These are phyloP conservation scores for Millerozyma miso DNA, from an alignment of 805 yeast species.

Conservation along the genomic window DNA sequence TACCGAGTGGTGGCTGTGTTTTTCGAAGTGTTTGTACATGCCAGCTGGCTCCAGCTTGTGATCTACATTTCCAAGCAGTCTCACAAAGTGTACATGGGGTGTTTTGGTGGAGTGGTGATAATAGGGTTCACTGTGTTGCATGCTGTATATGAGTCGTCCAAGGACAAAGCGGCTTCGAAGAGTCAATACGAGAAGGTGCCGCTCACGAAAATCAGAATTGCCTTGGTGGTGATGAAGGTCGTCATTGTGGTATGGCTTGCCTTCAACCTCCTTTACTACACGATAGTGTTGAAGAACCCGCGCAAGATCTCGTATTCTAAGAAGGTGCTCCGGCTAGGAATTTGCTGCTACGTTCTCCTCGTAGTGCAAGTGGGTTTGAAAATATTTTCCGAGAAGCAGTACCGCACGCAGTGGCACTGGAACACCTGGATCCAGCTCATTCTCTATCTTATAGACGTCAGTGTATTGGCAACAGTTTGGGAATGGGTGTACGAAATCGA, in stretches of 20 bases:
- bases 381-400: constrained; percentile 23
- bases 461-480: constrained; percentile 54
- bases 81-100: constrained; percentile 23
- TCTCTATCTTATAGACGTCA: constrained; percentile 42
- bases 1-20: constrained; percentile 39
- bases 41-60: constrained; percentile 55
- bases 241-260: constrained; percentile 26
- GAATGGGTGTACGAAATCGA: constrained; percentile 62
- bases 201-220: constrained; percentile 14
- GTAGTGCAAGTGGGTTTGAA: constrained; percentile 31
- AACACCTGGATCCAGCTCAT: constrained; percentile 47
- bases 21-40: constrained; percentile 40
- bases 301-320: constrained; percentile 43
- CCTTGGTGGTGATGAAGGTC: constrained; percentile 23
- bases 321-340: constrained; percentile 46
- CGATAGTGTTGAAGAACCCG: constrained; percentile 31
- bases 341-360: constrained; percentile 38
- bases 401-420: constrained; percentile 31
- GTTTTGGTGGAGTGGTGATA: constrained; percentile 27
- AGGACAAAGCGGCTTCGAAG: constrained; percentile 7
- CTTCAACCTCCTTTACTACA: constrained; percentile 33
- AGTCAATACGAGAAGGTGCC: neutral
- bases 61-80: constrained; percentile 30
- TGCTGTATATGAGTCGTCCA: constrained; percentile 9
- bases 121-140: constrained; percentile 17